Evolutionary conservation across 257 asterid genomes (phyloP).

Genomic region (Haberlea rhodopensis): DNA sequence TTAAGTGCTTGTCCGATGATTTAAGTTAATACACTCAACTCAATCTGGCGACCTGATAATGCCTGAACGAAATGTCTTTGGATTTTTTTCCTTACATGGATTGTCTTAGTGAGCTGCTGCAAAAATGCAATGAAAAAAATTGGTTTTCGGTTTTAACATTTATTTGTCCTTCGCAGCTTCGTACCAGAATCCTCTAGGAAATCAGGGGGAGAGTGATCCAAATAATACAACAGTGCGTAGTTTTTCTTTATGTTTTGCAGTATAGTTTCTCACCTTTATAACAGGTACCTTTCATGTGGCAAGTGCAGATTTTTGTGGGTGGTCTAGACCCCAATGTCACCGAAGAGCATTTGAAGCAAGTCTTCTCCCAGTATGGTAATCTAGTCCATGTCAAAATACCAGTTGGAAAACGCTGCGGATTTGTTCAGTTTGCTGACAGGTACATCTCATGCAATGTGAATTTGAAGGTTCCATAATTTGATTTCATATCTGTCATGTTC

Average conservation of each 20-base stretch:
- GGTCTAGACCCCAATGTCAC: conserved; percentile 75
- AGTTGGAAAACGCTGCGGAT: conserved; percentile 87
- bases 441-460: conserved; percentile 13
- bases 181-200: conserved; percentile 59
- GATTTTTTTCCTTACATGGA: neutral
- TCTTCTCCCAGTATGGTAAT: conserved; percentile 76
- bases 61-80: neutral
- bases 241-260: conserved; percentile 19
- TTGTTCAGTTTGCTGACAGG: conserved; percentile 89
- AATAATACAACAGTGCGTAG: conserved; percentile 85
- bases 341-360: conserved; percentile 77
- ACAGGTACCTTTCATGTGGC: conserved; percentile 17
- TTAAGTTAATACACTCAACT: neutral
- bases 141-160: conserved; percentile 25
- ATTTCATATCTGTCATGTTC: conserved; percentile 12
- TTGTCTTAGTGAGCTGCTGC: neutral
- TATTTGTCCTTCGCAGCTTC: conserved; percentile 59
- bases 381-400: conserved; percentile 82
- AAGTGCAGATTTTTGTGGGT: conserved; percentile 81
- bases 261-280: neutral
- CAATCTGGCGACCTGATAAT: neutral
- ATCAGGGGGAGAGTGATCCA: conserved; percentile 84
- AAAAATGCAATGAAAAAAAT: neutral
- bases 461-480: neutral
- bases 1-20: neutral